Evolutionary conservation across 108 stramenopile genomes (phyloP), one percentile per base, ranked within the genome.

Genomic region (Conticribra weissflogii): DNA sequence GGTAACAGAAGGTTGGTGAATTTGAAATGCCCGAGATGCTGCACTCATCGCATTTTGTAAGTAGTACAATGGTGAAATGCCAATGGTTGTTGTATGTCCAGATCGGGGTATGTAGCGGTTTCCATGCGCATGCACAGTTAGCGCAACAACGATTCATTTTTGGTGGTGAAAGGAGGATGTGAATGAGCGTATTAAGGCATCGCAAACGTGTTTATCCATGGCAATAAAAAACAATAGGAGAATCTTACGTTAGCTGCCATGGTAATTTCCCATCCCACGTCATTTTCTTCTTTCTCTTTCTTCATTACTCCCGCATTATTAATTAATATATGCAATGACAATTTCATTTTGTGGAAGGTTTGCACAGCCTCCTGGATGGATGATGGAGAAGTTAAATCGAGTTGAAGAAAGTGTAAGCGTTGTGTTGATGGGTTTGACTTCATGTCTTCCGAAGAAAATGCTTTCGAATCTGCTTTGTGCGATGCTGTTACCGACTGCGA

Each of bases 251-350:
- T 96, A 52, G 87, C 90, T 67, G 91, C 88, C 86, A 96, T 86
- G 33, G 87, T 86, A 48, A 88, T 68, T 71, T 96, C 95, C 15
- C 71, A 59, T 30, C 90, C 91, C 71, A 88, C 88, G 49, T 60
- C 77, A 17, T 64, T 66, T 23, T 79, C 74, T 33, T 66, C 76
- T 54, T 86, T 75, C 15, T 70, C 67, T 5, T 79, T 81, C 79
- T 85, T 88, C 91, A 96, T 91, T 52, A 96, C 78, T 30, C 94
- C 95, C 21, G 95, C 95, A 81, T 96, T 96, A 81, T 88, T 88
- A 23, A 96, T 86, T 8, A 95, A 61, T 1, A 88, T 67, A 81
- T 95, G 81, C 48, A 64, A 82, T 60, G 57, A 69, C 41, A 76
- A 52, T 12, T 67, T 27, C 63, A 82, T 18, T 3, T 58, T 15